Conservation (phyloP, 306 rosid genomes). For the Mimosa pudica region DNA sequence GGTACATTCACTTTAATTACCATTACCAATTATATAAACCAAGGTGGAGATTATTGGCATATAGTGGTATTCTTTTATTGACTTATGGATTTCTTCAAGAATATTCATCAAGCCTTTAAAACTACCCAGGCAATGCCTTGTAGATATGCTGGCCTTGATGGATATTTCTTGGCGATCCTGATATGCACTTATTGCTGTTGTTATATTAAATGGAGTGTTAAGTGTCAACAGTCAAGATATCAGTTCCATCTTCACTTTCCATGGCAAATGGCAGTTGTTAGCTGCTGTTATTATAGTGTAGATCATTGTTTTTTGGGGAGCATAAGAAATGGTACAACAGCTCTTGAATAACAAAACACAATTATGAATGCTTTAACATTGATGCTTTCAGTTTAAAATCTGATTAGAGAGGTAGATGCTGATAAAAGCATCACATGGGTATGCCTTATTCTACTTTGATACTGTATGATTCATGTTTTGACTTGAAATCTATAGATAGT, state of each 20-base stretch:
- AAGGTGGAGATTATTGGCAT: background rate
- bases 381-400: slow-evolving; percentile 3
- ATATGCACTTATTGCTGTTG: background rate
- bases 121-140: background rate
- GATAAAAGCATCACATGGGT: slow-evolving; percentile 2
- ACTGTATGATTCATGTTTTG: background rate
- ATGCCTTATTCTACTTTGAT: slow-evolving; percentile 13
- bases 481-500: background rate
- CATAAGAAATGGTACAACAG: background rate
- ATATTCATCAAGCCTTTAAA: background rate
- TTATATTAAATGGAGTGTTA: background rate
- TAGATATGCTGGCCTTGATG: background rate
- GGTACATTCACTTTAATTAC: background rate
- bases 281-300: background rate
- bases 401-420: background rate
- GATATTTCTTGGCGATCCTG: background rate
- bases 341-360: background rate
- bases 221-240: background rate
- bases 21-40: background rate
- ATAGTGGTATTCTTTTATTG: background rate
- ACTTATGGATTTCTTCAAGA: background rate
- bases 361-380: background rate
- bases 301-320: background rate
- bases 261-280: background rate
- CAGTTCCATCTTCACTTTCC: background rate